These are phyloP conservation scores for Sherardia arvensis DNA, from an alignment of 257 asterid genomes.

Conservation along the genomic window DNA sequence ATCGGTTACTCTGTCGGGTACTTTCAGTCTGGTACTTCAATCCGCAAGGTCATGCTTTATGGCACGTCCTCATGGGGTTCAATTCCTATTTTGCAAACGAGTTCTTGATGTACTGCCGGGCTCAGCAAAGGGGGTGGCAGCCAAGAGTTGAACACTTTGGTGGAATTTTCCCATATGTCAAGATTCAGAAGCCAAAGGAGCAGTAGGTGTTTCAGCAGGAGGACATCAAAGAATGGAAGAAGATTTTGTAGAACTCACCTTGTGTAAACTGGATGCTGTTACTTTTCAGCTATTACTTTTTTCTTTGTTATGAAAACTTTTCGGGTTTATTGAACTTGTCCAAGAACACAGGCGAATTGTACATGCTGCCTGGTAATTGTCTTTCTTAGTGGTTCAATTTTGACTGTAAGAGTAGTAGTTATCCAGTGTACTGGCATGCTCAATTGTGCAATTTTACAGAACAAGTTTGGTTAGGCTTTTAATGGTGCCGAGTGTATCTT, in stretches of 20 bases:
- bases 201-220: constrained; percentile 37
- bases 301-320: not conserved
- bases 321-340: constrained; percentile 12
- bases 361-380: constrained; percentile 39
- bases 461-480: not conserved
- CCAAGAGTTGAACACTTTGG: constrained; percentile 64
- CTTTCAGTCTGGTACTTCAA: constrained; percentile 46
- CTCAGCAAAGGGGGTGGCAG: constrained; percentile 82
- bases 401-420: constrained; percentile 42
- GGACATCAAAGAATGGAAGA: constrained; percentile 11
- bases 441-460: constrained; percentile 1
- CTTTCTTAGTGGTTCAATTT: constrained; percentile 37
- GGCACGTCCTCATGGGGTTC: constrained; percentile 88
- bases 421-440: constrained; percentile 27
- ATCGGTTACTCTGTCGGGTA: constrained; percentile 52
- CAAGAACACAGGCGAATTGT: constrained; percentile 28
- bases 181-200: constrained; percentile 70
- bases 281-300: not conserved
- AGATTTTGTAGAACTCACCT: constrained; percentile 22
- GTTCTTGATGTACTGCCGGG: constrained; percentile 91
- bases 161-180: constrained; percentile 61
- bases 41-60: constrained; percentile 91
- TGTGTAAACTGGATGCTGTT: constrained; percentile 19
- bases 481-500: not conserved
- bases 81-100: constrained; percentile 84